Evolutionary conservation across 2,329 filamentous ascomycete genomes (phyloP).

Genomic region (Hypoxylon rubiginosum): DNA sequence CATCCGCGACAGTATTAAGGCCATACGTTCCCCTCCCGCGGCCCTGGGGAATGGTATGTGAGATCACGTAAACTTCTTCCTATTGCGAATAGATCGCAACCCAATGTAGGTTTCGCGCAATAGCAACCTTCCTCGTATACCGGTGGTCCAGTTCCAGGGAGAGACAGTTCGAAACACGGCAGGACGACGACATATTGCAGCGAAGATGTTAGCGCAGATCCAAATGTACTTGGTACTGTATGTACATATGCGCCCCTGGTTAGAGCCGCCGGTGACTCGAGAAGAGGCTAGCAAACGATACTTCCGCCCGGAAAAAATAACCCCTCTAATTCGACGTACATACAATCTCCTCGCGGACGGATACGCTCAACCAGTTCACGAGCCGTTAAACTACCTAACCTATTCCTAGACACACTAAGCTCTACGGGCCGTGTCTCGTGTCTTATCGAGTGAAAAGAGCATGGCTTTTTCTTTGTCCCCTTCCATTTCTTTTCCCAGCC

Average conservation of each 20-base stretch:
- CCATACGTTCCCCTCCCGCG: slow-evolving; percentile 3
- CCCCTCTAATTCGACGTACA: slow-evolving; percentile 7
- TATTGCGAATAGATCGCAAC: slow-evolving; percentile 8
- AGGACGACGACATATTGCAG: slow-evolving; percentile 10
- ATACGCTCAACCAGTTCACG: slow-evolving; percentile 8
- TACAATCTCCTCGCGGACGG: not conserved
- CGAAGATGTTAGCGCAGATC: slow-evolving; percentile 3
- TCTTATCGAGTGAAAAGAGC: not conserved
- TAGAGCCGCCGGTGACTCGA: not conserved
- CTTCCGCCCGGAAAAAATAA: slow-evolving; percentile 5
- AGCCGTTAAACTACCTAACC: slow-evolving; percentile 8
- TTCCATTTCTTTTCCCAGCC: slow-evolving; percentile 9
- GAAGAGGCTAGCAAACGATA: slow-evolving; percentile 1
- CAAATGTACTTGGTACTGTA: not conserved
- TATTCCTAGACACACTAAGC: slow-evolving; percentile 4
- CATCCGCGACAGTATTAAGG: slow-evolving; percentile 31
- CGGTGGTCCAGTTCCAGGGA: slow-evolving; percentile 12
- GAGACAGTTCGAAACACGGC: slow-evolving; percentile 30
- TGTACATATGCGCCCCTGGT: slow-evolving; percentile 1
- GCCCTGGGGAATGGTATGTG: slow-evolving; percentile 20
- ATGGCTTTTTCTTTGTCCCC: not conserved
- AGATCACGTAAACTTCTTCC: slow-evolving; percentile 19
- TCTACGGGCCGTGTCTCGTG: slow-evolving; percentile 4
- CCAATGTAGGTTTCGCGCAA: slow-evolving; percentile 14
- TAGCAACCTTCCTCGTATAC: slow-evolving; percentile 16